These are phyloP conservation scores for Neoscytalidium dimidiatum DNA, from an alignment of 2,329 filamentous ascomycete genomes.

Conservation along the genomic window DNA sequence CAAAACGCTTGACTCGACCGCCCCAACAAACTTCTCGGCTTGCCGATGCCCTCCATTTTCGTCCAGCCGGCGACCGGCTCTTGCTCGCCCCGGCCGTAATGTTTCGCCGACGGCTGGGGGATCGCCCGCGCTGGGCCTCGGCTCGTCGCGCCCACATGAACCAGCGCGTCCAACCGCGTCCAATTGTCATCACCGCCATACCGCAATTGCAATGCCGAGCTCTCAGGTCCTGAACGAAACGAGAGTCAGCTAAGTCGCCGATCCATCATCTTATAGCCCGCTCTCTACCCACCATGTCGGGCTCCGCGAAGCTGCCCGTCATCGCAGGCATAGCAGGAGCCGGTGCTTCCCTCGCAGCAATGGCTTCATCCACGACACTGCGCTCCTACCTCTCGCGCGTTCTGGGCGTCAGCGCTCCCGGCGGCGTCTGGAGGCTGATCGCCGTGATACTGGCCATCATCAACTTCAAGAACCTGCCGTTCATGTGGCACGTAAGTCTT, in stretches of 20 bases:
- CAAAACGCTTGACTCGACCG: conserved; percentile 13
- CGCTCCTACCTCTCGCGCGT: conserved; percentile 27
- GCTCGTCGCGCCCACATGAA: background rate
- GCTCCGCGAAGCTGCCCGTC: background rate
- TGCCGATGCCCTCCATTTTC: background rate
- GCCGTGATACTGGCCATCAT: conserved; percentile 39
- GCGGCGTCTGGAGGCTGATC: conserved; percentile 36
- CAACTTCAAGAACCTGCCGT: conserved; percentile 74
- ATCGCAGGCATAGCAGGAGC: background rate
- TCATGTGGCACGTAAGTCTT: conserved; percentile 71
- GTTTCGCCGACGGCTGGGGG: background rate
- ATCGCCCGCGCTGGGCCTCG: background rate
- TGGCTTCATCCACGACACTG: conserved; percentile 28
- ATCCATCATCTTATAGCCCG: background rate
- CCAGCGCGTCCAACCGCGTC: background rate
- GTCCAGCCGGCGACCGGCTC: background rate
- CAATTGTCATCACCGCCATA: background rate
- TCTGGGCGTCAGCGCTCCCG: conserved; percentile 34
- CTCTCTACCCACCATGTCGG: conserved; percentile 1
- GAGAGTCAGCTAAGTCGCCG: background rate
- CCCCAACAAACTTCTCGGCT: background rate
- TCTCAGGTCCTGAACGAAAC: background rate
- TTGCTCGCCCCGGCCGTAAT: background rate
- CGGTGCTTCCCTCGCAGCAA: conserved; percentile 25
- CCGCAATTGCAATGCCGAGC: background rate